phyloP scores from a whole-genome alignment of 495 filamentous ascomycete species.

The Penicillium nucicola region DNA sequence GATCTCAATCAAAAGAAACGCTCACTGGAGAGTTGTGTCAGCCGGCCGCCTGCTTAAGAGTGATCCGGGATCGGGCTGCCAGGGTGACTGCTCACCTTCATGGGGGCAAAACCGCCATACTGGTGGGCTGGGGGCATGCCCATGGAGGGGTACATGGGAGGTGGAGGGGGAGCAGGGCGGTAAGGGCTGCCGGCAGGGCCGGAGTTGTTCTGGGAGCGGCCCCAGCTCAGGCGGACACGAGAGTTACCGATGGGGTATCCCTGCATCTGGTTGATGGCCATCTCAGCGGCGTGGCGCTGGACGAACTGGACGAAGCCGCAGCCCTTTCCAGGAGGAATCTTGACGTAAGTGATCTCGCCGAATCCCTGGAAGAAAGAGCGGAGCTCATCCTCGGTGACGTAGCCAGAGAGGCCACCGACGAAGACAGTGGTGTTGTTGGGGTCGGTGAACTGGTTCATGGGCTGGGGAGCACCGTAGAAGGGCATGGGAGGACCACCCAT shows the following conservation, averaged over 20 bases:
- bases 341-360: slow-evolving; percentile 99
- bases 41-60: slow-evolving; percentile 31
- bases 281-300: slow-evolving; percentile 97
- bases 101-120: slow-evolving; percentile 68
- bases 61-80: slow-evolving; percentile 31
- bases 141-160: slow-evolving; percentile 82
- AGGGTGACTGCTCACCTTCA: slow-evolving; percentile 61
- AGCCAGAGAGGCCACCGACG: slow-evolving; percentile 94
- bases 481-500: slow-evolving; percentile 79
- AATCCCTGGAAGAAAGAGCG: slow-evolving; percentile 99
- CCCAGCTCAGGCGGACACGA: slow-evolving; percentile 94
- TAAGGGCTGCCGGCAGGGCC: slow-evolving; percentile 96
- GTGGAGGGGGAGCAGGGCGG: slow-evolving; percentile 89
- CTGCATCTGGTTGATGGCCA: slow-evolving; percentile 99
- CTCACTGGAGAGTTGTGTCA: slow-evolving; percentile 39
- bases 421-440: slow-evolving; percentile 99
- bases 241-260: slow-evolving; percentile 99
- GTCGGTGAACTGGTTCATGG: slow-evolving; percentile 99
- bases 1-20: slow-evolving; percentile 46
- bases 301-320: slow-evolving; percentile 99
- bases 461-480: slow-evolving; percentile 81
- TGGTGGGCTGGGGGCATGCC: slow-evolving; percentile 73
- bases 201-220: slow-evolving; percentile 98
- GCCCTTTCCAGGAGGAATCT: slow-evolving; percentile 98
- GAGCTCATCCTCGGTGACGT: slow-evolving; percentile 98